Conservation (phyloP, 345 rosid species). For the Fremontodendron californicum region DNA sequence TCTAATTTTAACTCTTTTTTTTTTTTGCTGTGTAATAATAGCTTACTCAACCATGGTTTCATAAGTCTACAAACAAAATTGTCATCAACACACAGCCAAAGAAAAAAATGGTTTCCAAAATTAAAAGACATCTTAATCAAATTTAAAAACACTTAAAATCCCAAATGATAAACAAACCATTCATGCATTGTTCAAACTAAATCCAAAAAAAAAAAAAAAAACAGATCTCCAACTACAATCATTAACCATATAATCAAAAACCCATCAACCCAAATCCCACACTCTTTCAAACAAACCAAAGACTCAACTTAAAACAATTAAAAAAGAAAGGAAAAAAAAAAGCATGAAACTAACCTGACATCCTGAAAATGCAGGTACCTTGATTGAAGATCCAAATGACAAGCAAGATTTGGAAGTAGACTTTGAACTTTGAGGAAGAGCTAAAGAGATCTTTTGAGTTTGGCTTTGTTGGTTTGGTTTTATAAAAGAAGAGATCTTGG, state of each 20-base stretch:
- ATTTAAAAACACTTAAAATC: too few relatives aligned
- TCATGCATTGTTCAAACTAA: background rate
- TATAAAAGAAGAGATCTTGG: slow-evolving; percentile 41
- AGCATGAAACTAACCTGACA: slow-evolving; percentile 38
- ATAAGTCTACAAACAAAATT: background rate
- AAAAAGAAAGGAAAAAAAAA: background rate
- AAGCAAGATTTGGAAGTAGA: slow-evolving; percentile 12
- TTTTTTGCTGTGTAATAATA: too few relatives aligned
- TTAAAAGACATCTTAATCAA: too few relatives aligned
- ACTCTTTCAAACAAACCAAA: background rate
- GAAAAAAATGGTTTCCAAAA: too few relatives aligned
- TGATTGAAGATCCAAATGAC: slow-evolving; percentile 19
- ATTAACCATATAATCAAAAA: background rate
- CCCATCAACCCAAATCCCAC: background rate
- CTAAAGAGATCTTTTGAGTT: slow-evolving; percentile 16
- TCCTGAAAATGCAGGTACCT: slow-evolving; percentile 23
- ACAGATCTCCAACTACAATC: background rate
- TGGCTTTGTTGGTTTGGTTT: background rate
- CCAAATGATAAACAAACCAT: background rate
- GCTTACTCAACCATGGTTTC: background rate
- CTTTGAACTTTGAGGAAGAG: slow-evolving; percentile 14
- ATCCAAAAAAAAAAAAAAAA: background rate
- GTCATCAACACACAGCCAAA: background rate
- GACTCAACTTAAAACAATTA: background rate
- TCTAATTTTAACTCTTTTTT: background rate